Evolutionary conservation across 495 filamentous ascomycete species (phyloP), one percentile per base, ranked within the genome.

Genomic region (Aspergillus wentii): DNA sequence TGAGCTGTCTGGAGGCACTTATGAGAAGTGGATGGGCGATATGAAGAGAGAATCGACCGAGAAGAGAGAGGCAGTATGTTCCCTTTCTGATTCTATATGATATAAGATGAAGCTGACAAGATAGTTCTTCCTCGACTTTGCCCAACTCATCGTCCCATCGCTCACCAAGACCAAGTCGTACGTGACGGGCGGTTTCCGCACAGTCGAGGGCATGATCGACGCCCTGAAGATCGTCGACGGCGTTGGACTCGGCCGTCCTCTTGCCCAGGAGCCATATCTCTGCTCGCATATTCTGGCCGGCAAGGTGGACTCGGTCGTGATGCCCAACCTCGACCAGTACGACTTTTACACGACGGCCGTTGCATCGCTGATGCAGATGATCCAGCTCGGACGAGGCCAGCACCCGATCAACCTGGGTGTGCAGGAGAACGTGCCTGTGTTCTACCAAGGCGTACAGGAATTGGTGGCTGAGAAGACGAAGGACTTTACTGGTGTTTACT

Each of bases 1-100:
- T 4, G 80, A 85, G 57, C 62, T 85, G 4, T 72, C 62, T 11
- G 80, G 80, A 25, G 81, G 80, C 14, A 85, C 78, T 1, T 78
- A 83, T 53, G 74, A 85, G 56, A 53, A 45, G 2, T 48, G 25
- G 33, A 17, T 57, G 4, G 40, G 79, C 4, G 76, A 56, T 3
- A 76, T 79, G 46, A 63, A 69, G 47, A 55, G 64, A 11, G 76
- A 80, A 42, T 71, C 62, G 25, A 79, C 75, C 10, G 58, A 60
- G 41, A 67, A 69, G 46, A 64, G 81, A 4, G 80, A 84, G 51
- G 68, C 76, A 9, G 39, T 48, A 43, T 35, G 44, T 46, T 17
- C 22, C 17, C 9, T 6, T 9, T 10, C 19, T 15, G 17, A 10
- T 14, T 22, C 11, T 27, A 20, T n/a, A 10, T 33, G 10, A n/a